phyloP scores from a whole-genome alignment of 1,139 yeast genomes.

The Magnusiomyces sp. region DNA sequence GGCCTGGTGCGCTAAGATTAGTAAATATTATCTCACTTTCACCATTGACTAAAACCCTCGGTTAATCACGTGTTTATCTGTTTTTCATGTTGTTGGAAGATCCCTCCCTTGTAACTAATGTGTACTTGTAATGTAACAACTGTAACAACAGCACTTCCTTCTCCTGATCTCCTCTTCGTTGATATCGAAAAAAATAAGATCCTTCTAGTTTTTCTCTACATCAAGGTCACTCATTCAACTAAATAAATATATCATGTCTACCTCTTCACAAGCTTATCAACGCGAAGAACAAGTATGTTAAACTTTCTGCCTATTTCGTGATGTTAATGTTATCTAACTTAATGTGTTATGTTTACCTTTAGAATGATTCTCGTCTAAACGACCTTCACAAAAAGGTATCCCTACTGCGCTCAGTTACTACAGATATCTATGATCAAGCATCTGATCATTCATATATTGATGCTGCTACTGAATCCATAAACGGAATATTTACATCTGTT shows the following conservation, averaged over 20 bases:
- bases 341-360: conserved; percentile 10
- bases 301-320: background rate
- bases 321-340: background rate
- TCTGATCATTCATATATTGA: conserved; percentile 51
- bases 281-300: conserved; percentile 15
- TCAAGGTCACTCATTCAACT: no score
- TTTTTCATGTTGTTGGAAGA: no score
- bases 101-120: no score
- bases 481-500: conserved; percentile 50
- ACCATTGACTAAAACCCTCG: no score
- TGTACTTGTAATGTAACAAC: no score
- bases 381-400: conserved; percentile 54
- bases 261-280: conserved; percentile 14
- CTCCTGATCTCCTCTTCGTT: no score
- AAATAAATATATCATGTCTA: background rate
- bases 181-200: no score
- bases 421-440: conserved; percentile 56
- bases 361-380: conserved; percentile 54
- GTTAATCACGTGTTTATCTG: no score
- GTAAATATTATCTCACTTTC: no score
- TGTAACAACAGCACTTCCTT: no score
- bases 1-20: no score
- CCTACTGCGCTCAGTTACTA: conserved; percentile 51
- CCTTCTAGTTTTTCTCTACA: no score
- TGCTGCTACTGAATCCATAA: conserved; percentile 41